Percentiles rank a stretch among this genome's conserved stretches.
Conservation (phyloP, 1,284 basidiomycete species). For the Agaricales sp. region DNA sequence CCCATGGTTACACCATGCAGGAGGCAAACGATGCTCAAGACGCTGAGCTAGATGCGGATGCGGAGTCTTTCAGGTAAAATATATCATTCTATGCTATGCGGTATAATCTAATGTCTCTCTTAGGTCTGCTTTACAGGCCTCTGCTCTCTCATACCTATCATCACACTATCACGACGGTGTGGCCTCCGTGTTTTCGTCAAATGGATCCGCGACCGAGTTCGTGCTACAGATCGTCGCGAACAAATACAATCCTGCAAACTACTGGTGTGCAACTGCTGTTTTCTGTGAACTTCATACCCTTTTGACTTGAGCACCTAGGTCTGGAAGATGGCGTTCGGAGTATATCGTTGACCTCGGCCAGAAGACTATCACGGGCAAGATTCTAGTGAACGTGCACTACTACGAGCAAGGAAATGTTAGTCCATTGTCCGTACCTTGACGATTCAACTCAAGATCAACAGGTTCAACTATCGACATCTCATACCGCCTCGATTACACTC, state of each 20-base stretch:
- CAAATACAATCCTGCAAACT: constrained; percentile 88
- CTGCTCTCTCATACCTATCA: constrained; percentile 58
- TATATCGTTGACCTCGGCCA: constrained; percentile 51
- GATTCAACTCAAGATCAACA: constrained; percentile 20
- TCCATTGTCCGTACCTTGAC: constrained; percentile 8
- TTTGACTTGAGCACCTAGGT: constrained; percentile 38
- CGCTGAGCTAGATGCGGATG: constrained; percentile 49
- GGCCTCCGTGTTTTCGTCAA: constrained; percentile 53
- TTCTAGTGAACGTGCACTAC: constrained; percentile 85
- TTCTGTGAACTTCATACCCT: not conserved
- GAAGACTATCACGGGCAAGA: constrained; percentile 48
- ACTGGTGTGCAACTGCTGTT: constrained; percentile 48
- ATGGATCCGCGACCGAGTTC: constrained; percentile 37
- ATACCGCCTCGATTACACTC: constrained; percentile 54
- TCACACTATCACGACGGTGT: constrained; percentile 77
- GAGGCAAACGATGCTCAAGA: constrained; percentile 66
- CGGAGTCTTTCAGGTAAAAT: constrained; percentile 68
- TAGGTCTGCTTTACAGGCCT: constrained; percentile 61
- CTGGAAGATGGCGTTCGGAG: constrained; percentile 87
- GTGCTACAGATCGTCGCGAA: constrained; percentile 82
- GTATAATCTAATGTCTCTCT: not conserved
- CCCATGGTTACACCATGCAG: constrained; percentile 26
- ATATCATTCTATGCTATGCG: constrained; percentile 5
- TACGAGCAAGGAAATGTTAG: constrained; percentile 92
- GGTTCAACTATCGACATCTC: constrained; percentile 82